Percentiles rank a stretch among this genome's conserved stretches.
Evolutionary conservation across 202 grass and related monocot species (phyloP).

Genomic region (Bolboschoenoplectus hybrid): DNA sequence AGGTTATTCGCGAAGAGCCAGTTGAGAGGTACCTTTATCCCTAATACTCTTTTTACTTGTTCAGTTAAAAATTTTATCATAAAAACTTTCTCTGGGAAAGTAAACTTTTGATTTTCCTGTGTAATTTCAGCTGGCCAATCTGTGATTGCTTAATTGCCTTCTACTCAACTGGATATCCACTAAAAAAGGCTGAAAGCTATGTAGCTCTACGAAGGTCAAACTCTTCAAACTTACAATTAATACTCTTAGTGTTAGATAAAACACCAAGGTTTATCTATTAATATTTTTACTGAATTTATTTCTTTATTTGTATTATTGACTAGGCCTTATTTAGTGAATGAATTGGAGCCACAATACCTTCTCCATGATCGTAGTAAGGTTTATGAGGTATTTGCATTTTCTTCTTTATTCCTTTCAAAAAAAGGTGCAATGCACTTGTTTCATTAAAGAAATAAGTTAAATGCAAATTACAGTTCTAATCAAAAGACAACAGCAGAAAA

Average conservation of each 20-base stretch:
- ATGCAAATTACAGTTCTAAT: background rate
- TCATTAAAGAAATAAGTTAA: background rate
- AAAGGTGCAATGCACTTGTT: background rate
- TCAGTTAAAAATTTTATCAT: constrained; percentile 24
- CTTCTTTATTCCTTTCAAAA: background rate
- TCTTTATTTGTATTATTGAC: constrained; percentile 39
- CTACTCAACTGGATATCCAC: constrained; percentile 86
- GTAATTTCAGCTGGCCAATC: constrained; percentile 78
- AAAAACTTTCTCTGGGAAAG: constrained; percentile 18
- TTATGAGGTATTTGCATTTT: constrained; percentile 73
- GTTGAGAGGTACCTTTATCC: constrained; percentile 74
- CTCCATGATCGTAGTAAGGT: constrained; percentile 96
- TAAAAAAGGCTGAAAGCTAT: constrained; percentile 88
- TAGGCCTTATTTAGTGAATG: constrained; percentile 93
- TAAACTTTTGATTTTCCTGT: constrained; percentile 43
- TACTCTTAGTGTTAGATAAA: constrained; percentile 23
- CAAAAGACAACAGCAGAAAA: background rate
- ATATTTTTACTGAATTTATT: constrained; percentile 38
- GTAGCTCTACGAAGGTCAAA: constrained; percentile 72
- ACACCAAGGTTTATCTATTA: constrained; percentile 36
- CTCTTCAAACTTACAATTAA: constrained; percentile 28
- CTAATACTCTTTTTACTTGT: constrained; percentile 24
- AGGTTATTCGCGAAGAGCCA: constrained; percentile 83
- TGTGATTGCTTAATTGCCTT: constrained; percentile 96
- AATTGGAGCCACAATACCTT: constrained; percentile 77